Base-by-base conservation (phyloP, 768 basidiomycete species). In the Amanita rimosa region DNA sequence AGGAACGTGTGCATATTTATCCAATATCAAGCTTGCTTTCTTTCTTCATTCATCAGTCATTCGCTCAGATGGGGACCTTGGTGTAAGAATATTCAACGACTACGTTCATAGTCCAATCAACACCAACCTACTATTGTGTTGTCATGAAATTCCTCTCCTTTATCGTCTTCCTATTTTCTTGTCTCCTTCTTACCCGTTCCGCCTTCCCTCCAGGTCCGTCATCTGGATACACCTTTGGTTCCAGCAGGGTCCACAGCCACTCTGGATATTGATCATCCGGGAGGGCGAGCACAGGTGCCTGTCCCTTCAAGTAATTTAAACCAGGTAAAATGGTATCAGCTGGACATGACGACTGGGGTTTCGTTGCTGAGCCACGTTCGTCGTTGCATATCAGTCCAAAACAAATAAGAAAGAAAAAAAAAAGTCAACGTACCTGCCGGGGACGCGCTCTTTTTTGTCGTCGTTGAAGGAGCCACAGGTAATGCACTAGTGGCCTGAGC, bases 61-160 rank as follows among this genome's bases (percentile, higher is more conserved):
- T 3, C 6, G 24, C 24, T 26, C 24, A 26, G 5, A 6, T 4
- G 5, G 7, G 24, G 27, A 27, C 27, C 27, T 31, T 29, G 29
- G 29, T 3, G 29, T 29, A 3, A 11, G 29, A 10, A 29, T 10
- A 29, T 29, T 29, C 29, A 29, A 9, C n/a, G n/a, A n/a, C 8
- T 27, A 8, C 7, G 27, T 9, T 27, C 2, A 27, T 9, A 27
- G 27, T 27, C 27, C 9, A 9, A 27, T 27, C 27, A 27, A 27
- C 27, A 27, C 27, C 27, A 27, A 27, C 13, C 2, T 21, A n/a
- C 27, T 43, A 90, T 60, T 89, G 87, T 14, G 82, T 82, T 61
- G 81, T 83, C 81, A 94, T 83, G 64, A 94, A 81, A 58, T 96
- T 95, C 46, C 73, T 72, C 44, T 88, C 88, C 60, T 83, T 85